A percentile compares a stretch with the other conserved stretches of the same genome.
Conservation (phyloP, 2,329 filamentous ascomycete genomes). For the Claviceps humidiphila region DNA sequence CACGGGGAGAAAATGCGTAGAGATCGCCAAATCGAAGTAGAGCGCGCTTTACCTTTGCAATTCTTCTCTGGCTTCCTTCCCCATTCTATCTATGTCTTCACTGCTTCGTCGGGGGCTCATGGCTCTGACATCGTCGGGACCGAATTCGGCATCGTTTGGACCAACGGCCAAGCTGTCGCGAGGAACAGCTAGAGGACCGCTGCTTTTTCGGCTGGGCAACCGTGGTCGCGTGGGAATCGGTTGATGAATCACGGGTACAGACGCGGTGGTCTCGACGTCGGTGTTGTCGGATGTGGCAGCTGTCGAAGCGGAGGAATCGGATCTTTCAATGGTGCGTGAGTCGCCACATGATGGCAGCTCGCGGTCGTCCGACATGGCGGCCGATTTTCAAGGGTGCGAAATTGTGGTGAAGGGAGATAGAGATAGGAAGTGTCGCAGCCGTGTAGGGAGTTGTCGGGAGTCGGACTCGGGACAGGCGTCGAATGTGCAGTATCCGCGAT, state of each 20-base stretch:
- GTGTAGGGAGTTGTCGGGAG: too few species aligned
- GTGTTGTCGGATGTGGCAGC: slow-evolving; percentile 20
- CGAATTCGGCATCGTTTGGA: slow-evolving; percentile 60
- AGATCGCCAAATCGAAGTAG: neutral
- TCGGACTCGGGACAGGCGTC: neutral
- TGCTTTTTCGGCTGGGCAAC: slow-evolving; percentile 62
- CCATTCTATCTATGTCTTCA: slow-evolving; percentile 78
- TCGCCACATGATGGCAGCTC: slow-evolving; percentile 14
- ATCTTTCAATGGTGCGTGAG: slow-evolving; percentile 23
- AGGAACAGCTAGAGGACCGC: slow-evolving; percentile 70
- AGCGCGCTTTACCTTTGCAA: slow-evolving; percentile 37
- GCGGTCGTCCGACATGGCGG: slow-evolving; percentile 12
- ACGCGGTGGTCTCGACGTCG: slow-evolving; percentile 17
- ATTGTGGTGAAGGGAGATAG: neutral
- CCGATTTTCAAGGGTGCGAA: neutral
- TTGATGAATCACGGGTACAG: slow-evolving; percentile 34
- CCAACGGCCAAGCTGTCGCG: slow-evolving; percentile 63
- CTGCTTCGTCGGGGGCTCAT: slow-evolving; percentile 91
- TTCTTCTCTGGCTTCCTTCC: slow-evolving; percentile 64
- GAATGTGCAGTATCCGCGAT: neutral
- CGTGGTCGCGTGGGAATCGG: slow-evolving; percentile 48
- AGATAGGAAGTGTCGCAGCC: neutral
- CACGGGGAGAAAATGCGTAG: too few species aligned
- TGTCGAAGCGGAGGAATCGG: slow-evolving; percentile 22
- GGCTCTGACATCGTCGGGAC: slow-evolving; percentile 76